A percentile compares a stretch with the other conserved stretches of the same genome.
Evolutionary conservation across 306 rosid genomes (phyloP).

Genomic region (Glycine soja): DNA sequence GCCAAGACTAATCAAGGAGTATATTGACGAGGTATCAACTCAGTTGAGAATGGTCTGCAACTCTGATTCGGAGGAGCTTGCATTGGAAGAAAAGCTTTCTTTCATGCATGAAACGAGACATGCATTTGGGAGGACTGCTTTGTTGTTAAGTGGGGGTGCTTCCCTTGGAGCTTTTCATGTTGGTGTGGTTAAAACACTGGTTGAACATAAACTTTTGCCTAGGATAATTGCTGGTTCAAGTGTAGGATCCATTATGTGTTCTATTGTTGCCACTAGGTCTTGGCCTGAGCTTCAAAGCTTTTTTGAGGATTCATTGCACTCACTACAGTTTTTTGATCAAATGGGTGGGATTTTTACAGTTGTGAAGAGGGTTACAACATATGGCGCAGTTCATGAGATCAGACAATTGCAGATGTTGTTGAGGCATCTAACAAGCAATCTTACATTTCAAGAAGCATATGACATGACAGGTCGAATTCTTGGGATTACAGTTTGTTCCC

Average conservation of each 20-base stretch:
- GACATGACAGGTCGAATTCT: slow-evolving; percentile 96
- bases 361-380: slow-evolving; percentile 86
- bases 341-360: slow-evolving; percentile 89
- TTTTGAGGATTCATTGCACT: slow-evolving; percentile 84
- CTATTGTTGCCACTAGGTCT: slow-evolving; percentile 87
- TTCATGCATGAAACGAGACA: slow-evolving; percentile 93
- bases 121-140: slow-evolving; percentile 89
- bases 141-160: slow-evolving; percentile 93
- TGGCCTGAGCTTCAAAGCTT: slow-evolving; percentile 95
- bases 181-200: slow-evolving; percentile 83
- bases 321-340: slow-evolving; percentile 89
- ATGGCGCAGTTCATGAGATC: slow-evolving; percentile 91
- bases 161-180: slow-evolving; percentile 87
- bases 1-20: slow-evolving; percentile 82
- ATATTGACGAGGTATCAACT: slow-evolving; percentile 80
- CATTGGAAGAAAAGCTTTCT: slow-evolving; percentile 78
- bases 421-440: slow-evolving; percentile 88
- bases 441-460: slow-evolving; percentile 96
- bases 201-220: slow-evolving; percentile 83
- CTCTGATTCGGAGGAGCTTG: slow-evolving; percentile 77
- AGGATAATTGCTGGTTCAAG: slow-evolving; percentile 92
- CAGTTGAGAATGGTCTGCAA: slow-evolving; percentile 87
- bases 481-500: slow-evolving; percentile 96
- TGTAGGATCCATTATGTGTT: slow-evolving; percentile 86
- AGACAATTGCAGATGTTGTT: slow-evolving; percentile 90